Base-by-base conservation (phyloP, 148 eudicot genomes). In the Tetragonia tetragonoides region DNA sequence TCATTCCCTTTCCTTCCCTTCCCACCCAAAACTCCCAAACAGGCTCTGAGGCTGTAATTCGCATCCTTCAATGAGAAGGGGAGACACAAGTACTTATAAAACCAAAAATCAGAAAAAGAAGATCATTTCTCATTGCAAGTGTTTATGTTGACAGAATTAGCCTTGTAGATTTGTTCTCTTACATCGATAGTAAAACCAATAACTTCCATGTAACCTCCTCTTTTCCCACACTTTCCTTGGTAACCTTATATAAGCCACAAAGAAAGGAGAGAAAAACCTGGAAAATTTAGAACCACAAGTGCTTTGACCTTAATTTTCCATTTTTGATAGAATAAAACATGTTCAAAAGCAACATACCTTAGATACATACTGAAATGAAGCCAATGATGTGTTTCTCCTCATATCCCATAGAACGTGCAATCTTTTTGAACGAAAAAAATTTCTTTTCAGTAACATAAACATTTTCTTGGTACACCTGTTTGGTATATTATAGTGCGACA, bases 201-300 rank as follows among this genome's bases (percentile, higher is more conserved):
- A 41, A 95, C 86, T 77, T 95, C 97, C 99, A 95, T 95, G 85
- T 93, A 95, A 70, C 99, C 97, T 84, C 99, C 97, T 81, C 99
- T 79, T 83, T 93, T 93, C 21, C 97, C 99, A 78, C 99, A 95
- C 85, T 95, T 97, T 71, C 99, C 99, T 69, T 95, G 86, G 83
- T 89, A 93, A 38, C 99, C 99, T 95, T 76, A n/a, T n/a, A n/a
- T n/a, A 57, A 68, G 20, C 61, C 81, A 80, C 11, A 54, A 28
- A 28, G 34, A 81, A 73, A 51, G 59, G 0, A 10, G 37, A 24
- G 34, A 40, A 16, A 53, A 39, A 59, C n/a, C 15, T 51, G 46
- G 68, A 7, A 60, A 61, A 16, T 11, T 68, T 8, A 46, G 53
- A 62, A 70, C 65, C 76, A 73, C 76, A 73, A 47, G 40, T 54